Conservation (phyloP, 306 rosid genomes). For the Pterocarpus macrocarpus region DNA sequence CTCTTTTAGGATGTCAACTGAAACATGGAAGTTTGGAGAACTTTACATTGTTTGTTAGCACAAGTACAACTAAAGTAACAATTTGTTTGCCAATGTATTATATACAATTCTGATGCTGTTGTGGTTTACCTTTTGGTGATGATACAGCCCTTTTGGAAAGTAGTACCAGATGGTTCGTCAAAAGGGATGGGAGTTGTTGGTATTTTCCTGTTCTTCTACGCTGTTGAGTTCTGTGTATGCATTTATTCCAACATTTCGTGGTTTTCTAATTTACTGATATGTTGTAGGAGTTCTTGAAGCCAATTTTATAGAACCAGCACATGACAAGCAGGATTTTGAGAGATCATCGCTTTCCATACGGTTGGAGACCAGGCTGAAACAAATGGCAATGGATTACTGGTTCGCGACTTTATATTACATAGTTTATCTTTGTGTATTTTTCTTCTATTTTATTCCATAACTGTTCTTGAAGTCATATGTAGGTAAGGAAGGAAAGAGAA, state of each 20-base stretch:
- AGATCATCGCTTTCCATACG: slow-evolving; percentile 77
- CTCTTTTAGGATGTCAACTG: slow-evolving; percentile 4
- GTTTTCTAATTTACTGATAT: slow-evolving; percentile 39
- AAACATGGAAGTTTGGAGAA: slow-evolving; percentile 42
- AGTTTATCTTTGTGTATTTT: slow-evolving; percentile 25
- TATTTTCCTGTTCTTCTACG: slow-evolving; percentile 53
- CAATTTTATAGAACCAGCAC: slow-evolving; percentile 95
- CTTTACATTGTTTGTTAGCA: slow-evolving; percentile 28
- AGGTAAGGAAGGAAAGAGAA: background rate
- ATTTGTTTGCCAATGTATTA: slow-evolving; percentile 35
- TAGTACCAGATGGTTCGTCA: slow-evolving; percentile 69
- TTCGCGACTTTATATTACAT: slow-evolving; percentile 53
- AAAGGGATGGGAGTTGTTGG: slow-evolving; percentile 89
- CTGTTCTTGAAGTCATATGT: background rate
- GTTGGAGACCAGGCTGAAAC: slow-evolving; percentile 82
- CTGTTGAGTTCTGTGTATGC: slow-evolving; percentile 34
- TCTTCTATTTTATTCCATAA: background rate
- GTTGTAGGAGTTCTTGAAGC: slow-evolving; percentile 90
- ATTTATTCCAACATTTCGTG: slow-evolving; percentile 24
- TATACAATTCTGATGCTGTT: slow-evolving; percentile 48
- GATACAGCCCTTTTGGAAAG: slow-evolving; percentile 95
- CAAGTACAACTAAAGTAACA: slow-evolving; percentile 3
- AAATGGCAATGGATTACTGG: slow-evolving; percentile 85
- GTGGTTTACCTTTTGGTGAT: slow-evolving; percentile 39
- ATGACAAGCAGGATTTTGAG: slow-evolving; percentile 99